phyloP scores from a whole-genome alignment of 768 basidiomycete genomes.

The Phlebiopsis gigantea region DNA sequence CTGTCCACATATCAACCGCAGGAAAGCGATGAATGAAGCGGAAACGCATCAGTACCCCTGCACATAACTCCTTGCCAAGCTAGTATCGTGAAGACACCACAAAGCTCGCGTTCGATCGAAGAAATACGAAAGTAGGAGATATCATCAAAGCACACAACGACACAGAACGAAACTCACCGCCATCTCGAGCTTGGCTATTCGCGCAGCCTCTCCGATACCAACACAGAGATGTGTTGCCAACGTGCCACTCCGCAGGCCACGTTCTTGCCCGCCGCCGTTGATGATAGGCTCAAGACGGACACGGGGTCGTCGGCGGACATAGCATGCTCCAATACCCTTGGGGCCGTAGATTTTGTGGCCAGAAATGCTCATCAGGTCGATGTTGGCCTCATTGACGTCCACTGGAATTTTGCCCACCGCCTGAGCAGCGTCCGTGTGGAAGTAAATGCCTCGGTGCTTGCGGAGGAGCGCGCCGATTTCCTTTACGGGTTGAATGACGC shows the following conservation, averaged over 20 bases:
- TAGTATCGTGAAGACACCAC: slow-evolving; percentile 25
- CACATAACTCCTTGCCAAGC: slow-evolving; percentile 68
- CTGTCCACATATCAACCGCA: too few relatives aligned
- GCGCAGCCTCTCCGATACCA: slow-evolving; percentile 91
- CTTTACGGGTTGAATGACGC: slow-evolving; percentile 94
- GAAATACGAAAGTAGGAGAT: slow-evolving; percentile 19
- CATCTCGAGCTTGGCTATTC: slow-evolving; percentile 92
- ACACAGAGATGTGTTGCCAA: slow-evolving; percentile 84
- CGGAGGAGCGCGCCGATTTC: slow-evolving; percentile 87
- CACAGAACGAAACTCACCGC: slow-evolving; percentile 49
- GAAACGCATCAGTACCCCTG: slow-evolving; percentile 87
- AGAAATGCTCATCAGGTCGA: slow-evolving; percentile 94
- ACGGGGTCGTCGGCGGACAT: slow-evolving; percentile 87
- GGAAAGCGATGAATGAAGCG: not conserved
- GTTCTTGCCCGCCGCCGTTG: slow-evolving; percentile 95
- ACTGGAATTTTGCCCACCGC: slow-evolving; percentile 88
- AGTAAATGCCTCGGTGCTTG: slow-evolving; percentile 84
- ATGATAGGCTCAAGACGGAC: slow-evolving; percentile 94
- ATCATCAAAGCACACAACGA: slow-evolving; percentile 25
- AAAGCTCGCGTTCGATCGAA: slow-evolving; percentile 21
- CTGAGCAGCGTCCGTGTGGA: slow-evolving; percentile 98
- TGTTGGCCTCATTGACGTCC: slow-evolving; percentile 92
- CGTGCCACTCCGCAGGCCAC: slow-evolving; percentile 93
- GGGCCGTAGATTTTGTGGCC: slow-evolving; percentile 99
- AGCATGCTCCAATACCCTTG: slow-evolving; percentile 92